A percentile compares a stretch with the other conserved stretches of the same genome.
phyloP scores from a whole-genome alignment of 2,329 filamentous ascomycete genomes.

The Nemania sp. region DNA sequence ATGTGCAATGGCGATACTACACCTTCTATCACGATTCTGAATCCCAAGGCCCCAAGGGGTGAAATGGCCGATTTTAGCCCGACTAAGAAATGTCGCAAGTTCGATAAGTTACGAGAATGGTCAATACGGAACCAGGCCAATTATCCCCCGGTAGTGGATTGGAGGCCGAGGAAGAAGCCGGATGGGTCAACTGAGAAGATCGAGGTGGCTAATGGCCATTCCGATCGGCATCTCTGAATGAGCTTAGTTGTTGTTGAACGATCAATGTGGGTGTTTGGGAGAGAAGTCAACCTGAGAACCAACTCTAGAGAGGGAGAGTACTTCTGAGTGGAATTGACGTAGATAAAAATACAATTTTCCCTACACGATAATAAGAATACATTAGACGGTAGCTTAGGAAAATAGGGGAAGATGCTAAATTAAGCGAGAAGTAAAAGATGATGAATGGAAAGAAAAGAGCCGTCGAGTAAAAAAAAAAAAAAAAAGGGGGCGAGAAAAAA shows the following conservation, averaged over 20 bases:
- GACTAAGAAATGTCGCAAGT: constrained; percentile 23
- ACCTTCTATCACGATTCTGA: constrained; percentile 25
- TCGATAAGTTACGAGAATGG: constrained; percentile 28
- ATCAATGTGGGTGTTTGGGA: no score
- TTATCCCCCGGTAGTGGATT: constrained; percentile 12
- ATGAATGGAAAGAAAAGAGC: no score
- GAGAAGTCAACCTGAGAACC: no score
- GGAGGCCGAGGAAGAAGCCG: constrained; percentile 25
- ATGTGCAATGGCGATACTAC: constrained; percentile 31
- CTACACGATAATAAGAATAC: no score
- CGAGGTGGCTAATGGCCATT: not conserved
- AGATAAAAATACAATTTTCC: no score
- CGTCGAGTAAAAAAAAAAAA: no score
- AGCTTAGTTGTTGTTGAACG: not conserved
- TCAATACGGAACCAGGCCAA: constrained; percentile 21
- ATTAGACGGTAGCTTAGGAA: no score
- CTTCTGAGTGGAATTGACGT: no score
- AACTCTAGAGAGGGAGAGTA: no score
- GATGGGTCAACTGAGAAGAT: not conserved
- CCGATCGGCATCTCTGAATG: not conserved
- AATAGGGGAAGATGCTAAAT: no score
- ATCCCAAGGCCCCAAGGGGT: constrained; percentile 24
- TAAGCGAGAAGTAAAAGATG: no score
- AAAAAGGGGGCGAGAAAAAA: no score
- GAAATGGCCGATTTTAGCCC: constrained; percentile 32